Percentiles rank a stretch among this genome's conserved stretches.
Evolutionary conservation across 2,329 filamentous ascomycete genomes (phyloP).

Genomic region (Exophiala oligosperma): DNA sequence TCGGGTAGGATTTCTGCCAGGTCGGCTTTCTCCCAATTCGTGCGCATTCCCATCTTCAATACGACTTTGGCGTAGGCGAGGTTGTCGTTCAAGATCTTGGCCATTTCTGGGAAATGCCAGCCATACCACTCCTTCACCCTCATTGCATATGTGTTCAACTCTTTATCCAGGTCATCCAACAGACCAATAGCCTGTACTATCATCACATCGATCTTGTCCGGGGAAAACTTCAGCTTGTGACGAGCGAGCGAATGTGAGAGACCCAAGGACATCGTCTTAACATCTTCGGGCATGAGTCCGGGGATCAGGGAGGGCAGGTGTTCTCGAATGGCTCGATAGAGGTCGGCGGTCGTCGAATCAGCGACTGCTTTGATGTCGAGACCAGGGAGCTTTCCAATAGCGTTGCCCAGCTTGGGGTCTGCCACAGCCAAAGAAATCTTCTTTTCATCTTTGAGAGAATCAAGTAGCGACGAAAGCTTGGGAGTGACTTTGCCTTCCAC

Average conservation of each 20-base stretch:
- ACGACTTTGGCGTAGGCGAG: constrained; percentile 89
- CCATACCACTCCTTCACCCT: constrained; percentile 99
- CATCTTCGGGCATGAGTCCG: constrained; percentile 77
- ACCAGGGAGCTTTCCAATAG: constrained; percentile 88
- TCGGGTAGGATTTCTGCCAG: constrained; percentile 90
- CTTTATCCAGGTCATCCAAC: constrained; percentile 95
- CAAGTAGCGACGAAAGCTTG: constrained; percentile 76
- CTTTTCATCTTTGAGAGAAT: constrained; percentile 94
- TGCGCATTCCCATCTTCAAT: constrained; percentile 83
- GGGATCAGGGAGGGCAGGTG: constrained; percentile 89
- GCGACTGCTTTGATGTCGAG: constrained; percentile 82
- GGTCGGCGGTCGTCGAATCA: constrained; percentile 78
- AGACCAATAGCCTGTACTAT: constrained; percentile 95
- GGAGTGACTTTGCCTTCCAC: constrained; percentile 94
- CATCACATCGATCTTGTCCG: constrained; percentile 99
- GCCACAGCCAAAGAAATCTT: constrained; percentile 93
- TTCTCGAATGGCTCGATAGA: constrained; percentile 92
- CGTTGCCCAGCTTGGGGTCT: constrained; percentile 85
- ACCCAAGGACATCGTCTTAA: constrained; percentile 93
- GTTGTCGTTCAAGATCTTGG: constrained; percentile 96
- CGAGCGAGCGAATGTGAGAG: constrained; percentile 94
- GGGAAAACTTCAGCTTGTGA: constrained; percentile 97
- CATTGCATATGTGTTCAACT: constrained; percentile 98
- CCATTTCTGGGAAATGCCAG: constrained; percentile 99
- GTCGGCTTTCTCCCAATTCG: constrained; percentile 73